Conservation (phyloP, 495 filamentous ascomycete genomes). For the Diplogelasinospora grovesii region DNA sequence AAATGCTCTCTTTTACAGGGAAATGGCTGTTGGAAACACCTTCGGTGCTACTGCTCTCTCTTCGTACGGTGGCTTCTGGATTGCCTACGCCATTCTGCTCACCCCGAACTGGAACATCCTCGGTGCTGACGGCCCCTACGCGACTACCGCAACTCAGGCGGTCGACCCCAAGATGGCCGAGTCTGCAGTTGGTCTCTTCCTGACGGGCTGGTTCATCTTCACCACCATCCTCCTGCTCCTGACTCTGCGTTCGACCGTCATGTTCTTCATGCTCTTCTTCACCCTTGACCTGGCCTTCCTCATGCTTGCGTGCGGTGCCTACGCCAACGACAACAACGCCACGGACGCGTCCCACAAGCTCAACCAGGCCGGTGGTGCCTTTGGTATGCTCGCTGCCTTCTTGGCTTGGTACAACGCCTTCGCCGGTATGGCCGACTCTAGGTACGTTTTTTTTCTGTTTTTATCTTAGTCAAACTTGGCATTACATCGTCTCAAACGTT, state of each 20-base stretch:
- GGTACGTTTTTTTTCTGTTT: slow-evolving; percentile 34
- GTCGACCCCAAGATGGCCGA: slow-evolving; percentile 31
- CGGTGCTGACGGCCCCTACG: slow-evolving; percentile 52
- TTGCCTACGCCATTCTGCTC: slow-evolving; percentile 81
- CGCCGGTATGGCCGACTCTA: slow-evolving; percentile 90
- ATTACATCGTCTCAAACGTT: too few species aligned
- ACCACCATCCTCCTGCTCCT: slow-evolving; percentile 80
- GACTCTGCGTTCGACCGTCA: slow-evolving; percentile 88
- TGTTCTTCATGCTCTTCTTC: slow-evolving; percentile 95
- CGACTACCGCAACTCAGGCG: slow-evolving; percentile 20
- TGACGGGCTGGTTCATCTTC: slow-evolving; percentile 98
- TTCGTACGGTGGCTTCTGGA: slow-evolving; percentile 97
- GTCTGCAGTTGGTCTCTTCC: slow-evolving; percentile 75
- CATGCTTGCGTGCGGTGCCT: slow-evolving; percentile 71
- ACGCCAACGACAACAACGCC: slow-evolving; percentile 35
- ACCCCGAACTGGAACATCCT: slow-evolving; percentile 57
- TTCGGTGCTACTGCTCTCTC: slow-evolving; percentile 96
- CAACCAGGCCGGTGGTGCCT: slow-evolving; percentile 77
- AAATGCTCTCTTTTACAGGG: slow-evolving; percentile 50
- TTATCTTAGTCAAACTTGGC: too few species aligned
- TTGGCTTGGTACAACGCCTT: slow-evolving; percentile 95
- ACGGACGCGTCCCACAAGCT: slow-evolving; percentile 28
- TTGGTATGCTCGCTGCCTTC: slow-evolving; percentile 84
- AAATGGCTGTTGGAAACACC: slow-evolving; percentile 97
- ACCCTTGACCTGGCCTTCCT: slow-evolving; percentile 89